Conservation (phyloP, 495 filamentous ascomycete genomes). For the Aspergillus funiculosus region DNA sequence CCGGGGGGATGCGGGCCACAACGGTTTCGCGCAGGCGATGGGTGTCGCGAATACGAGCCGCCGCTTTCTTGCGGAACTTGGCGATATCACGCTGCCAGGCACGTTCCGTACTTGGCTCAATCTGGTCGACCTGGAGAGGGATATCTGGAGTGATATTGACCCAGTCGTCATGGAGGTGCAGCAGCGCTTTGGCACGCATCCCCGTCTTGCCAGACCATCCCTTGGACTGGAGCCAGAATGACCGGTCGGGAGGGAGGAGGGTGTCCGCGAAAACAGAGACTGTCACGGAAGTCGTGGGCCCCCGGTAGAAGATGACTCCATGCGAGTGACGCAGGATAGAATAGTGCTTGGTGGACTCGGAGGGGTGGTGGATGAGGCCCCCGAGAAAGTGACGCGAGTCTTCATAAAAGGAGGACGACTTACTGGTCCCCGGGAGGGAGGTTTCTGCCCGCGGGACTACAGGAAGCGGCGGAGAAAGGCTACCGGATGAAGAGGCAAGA, state of each 20-base stretch:
- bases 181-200: constrained; percentile 56
- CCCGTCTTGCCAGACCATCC: constrained; percentile 64
- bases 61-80: constrained; percentile 49
- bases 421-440: not conserved
- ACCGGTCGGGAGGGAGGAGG: constrained; percentile 51
- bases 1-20: constrained; percentile 56
- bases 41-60: constrained; percentile 33
- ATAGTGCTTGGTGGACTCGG: constrained; percentile 59
- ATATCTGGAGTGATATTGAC: constrained; percentile 57
- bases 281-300: constrained; percentile 54
- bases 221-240: constrained; percentile 59
- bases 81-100: constrained; percentile 63
- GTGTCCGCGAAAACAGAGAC: constrained; percentile 57
- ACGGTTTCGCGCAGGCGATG: constrained; percentile 56
- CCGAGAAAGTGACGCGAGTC: constrained; percentile 59
- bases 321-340: constrained; percentile 62
- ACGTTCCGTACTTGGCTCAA: constrained; percentile 49
- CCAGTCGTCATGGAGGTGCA: constrained; percentile 53
- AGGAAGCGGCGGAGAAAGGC: not conserved
- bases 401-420: constrained; percentile 34
- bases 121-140: constrained; percentile 37
- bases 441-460: constrained; percentile 9
- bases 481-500: not conserved
- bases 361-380: constrained; percentile 56
- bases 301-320: constrained; percentile 58